Percentiles rank a stretch among this genome's conserved stretches.
phyloP scores from a whole-genome alignment of 192 early-diverging fungal genomes.

The Radiomyces spectabilis region DNA sequence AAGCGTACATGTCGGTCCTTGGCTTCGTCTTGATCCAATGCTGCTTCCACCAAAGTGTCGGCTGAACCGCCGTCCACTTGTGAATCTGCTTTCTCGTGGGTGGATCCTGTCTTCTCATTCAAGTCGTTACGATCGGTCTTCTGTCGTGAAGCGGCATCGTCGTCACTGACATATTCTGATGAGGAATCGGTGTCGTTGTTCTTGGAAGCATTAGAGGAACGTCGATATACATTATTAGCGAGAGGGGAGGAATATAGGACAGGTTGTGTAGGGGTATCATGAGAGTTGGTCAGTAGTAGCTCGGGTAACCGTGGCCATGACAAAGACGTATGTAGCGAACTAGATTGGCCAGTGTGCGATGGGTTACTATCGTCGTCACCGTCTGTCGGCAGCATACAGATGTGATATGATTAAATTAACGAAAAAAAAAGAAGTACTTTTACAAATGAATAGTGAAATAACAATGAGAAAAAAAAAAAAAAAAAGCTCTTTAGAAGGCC shows the following conservation, averaged over 20 bases:
- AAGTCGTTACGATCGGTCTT: too few species aligned
- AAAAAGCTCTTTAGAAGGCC: background rate
- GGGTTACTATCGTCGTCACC: background rate
- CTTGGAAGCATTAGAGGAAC: background rate
- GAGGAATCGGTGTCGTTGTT: background rate
- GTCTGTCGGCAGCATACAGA: background rate
- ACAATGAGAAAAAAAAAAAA: background rate
- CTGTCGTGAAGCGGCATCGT: background rate
- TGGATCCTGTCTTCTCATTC: background rate
- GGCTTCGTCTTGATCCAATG: constrained; percentile 16
- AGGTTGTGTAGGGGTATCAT: background rate
- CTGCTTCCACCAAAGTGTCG: constrained; percentile 17
- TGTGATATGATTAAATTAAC: background rate
- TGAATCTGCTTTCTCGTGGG: background rate
- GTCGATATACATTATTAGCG: background rate
- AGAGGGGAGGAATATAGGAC: background rate
- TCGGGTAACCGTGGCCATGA: constrained; percentile 2
- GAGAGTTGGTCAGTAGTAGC: background rate
- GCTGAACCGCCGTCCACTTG: background rate
- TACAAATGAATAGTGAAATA: background rate
- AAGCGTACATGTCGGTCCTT: constrained; percentile 21
- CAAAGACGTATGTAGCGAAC: background rate
- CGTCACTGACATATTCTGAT: background rate
- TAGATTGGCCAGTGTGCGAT: background rate
- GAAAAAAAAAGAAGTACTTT: background rate